Evolutionary conservation across 148 eudicot species (phyloP).

Genomic region (Dysphania ambrosioides): DNA sequence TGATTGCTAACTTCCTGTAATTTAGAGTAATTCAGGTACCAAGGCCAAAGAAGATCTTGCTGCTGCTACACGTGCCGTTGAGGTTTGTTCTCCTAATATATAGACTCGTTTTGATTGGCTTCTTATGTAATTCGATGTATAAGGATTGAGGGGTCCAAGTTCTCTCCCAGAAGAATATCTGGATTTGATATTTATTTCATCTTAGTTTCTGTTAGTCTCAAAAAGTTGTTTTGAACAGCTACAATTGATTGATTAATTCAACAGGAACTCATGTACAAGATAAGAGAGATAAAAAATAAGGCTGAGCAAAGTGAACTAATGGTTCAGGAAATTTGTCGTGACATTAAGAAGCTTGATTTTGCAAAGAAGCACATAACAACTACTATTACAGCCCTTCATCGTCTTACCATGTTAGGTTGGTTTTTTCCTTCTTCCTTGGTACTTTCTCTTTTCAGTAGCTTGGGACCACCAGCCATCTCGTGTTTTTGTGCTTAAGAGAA

Average conservation of each 20-base stretch:
- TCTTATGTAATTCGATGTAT: neutral
- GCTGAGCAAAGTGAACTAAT: slow-evolving; percentile 98
- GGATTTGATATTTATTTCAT: neutral
- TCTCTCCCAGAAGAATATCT: neutral
- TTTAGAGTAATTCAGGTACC: slow-evolving; percentile 97
- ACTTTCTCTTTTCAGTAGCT: neutral
- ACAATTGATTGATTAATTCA: neutral
- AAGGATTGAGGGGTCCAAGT: too few species aligned
- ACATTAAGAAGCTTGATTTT: slow-evolving; percentile 94
- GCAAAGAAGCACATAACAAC: slow-evolving; percentile 98
- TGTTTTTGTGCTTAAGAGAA: neutral
- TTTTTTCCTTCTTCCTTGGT: slow-evolving; percentile 1
- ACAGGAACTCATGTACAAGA: slow-evolving; percentile 95
- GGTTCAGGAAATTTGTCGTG: slow-evolving; percentile 99
- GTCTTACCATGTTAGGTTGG: slow-evolving; percentile 96
- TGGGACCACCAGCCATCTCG: neutral
- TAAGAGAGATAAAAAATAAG: slow-evolving; percentile 89
- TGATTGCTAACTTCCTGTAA: slow-evolving; percentile 33
- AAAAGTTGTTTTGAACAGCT: slow-evolving; percentile 5
- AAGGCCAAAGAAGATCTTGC: slow-evolving; percentile 99
- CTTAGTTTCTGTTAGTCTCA: neutral
- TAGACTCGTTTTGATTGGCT: neutral
- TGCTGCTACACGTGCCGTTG: slow-evolving; percentile 90
- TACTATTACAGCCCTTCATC: slow-evolving; percentile 97
- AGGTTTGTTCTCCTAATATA: slow-evolving; percentile 47